Base-by-base conservation (phyloP, 768 basidiomycete species). In the Pulveroboletus frians region DNA sequence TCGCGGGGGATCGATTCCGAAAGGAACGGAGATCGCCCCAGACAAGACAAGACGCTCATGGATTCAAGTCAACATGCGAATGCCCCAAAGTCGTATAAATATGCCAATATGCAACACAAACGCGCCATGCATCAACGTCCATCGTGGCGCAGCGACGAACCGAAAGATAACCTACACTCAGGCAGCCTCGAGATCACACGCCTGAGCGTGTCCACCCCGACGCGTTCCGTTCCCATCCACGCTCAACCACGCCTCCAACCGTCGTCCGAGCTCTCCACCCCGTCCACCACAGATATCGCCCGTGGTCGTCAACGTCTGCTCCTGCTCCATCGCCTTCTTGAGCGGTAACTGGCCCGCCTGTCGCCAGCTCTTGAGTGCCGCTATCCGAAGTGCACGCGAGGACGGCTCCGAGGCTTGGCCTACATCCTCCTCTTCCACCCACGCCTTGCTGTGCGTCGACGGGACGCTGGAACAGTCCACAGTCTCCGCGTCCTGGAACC, bases 221-320 rank as follows among this genome's bases (percentile, higher is more conserved):
- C 48, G 59, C 13, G 46, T 46, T 23, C 55, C 64, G 6, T 63
- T 52, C 44, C 55, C 66, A 11, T 62, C 53, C 18, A 76, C 73
- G 7, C 73, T 77, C 56, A 89, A 70, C 83, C 86, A 85, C 36
- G 83, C 86, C 67, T 90, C 88, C 46, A 90, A 68, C 47, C 88
- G 68, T 45, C 84, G 69, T 35, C 88, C 87, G 7, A 90, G 69
- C 70, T 89, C 88, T 9, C 86, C 86, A 0, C 88, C 88, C 15
- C 84, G 75, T 31, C 87, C 88, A 34, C 87, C 88, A 65, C 87
- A 88, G 23, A 83, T 77, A 63, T 89, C 88, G 0, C 88, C 87
- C 32, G 79, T 83, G 45, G 74, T 80, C 49, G 82, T 76, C 62
- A 90, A 66, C 72, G 81, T 79, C 70, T 81, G 79, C 67, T 87